A percentile compares a stretch with the other conserved stretches of the same genome.
phyloP scores from a whole-genome alignment of 2,329 filamentous ascomycete genomes.

The Bipolaris cookei region DNA sequence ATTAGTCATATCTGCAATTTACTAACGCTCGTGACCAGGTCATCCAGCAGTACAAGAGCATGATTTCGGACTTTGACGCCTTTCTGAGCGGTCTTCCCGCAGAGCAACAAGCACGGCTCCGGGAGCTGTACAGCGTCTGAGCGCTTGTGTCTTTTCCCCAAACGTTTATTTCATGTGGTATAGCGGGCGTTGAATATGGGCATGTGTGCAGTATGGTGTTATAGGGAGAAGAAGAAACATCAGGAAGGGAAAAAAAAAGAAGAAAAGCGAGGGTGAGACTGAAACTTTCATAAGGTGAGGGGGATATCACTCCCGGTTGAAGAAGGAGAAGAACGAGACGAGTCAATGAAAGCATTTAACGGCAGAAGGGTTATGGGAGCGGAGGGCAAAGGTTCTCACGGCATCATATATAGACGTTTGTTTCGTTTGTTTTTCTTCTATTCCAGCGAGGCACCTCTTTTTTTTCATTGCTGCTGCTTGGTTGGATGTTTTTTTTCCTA shows the following conservation, averaged over 20 bases:
- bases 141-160: constrained; percentile 6
- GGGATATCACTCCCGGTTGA: constrained; percentile 6
- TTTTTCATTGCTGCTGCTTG: constrained; percentile 8
- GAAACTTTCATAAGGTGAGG: constrained; percentile 3
- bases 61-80: constrained; percentile 61
- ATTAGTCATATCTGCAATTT: not conserved
- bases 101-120: constrained; percentile 53
- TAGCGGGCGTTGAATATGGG: constrained; percentile 36
- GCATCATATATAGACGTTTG: constrained; percentile 48
- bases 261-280: constrained; percentile 11
- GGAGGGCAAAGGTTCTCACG: constrained; percentile 20
- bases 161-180: constrained; percentile 28
- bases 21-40: constrained; percentile 48
- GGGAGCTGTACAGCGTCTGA: constrained; percentile 51
- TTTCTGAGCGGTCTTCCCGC: constrained; percentile 57
- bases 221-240: constrained; percentile 38
- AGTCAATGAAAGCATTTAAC: constrained; percentile 32
- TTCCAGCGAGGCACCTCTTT: constrained; percentile 1
- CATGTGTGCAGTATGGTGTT: constrained; percentile 8
- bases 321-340: not conserved
- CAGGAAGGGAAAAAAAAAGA: constrained; percentile 35
- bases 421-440: not conserved
- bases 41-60: constrained; percentile 60
- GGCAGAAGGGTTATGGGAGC: constrained; percentile 11
- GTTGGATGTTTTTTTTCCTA: not conserved